Base-by-base conservation (phyloP, 139 green algal genomes). In the Raphidocelis subcapitata region DNA sequence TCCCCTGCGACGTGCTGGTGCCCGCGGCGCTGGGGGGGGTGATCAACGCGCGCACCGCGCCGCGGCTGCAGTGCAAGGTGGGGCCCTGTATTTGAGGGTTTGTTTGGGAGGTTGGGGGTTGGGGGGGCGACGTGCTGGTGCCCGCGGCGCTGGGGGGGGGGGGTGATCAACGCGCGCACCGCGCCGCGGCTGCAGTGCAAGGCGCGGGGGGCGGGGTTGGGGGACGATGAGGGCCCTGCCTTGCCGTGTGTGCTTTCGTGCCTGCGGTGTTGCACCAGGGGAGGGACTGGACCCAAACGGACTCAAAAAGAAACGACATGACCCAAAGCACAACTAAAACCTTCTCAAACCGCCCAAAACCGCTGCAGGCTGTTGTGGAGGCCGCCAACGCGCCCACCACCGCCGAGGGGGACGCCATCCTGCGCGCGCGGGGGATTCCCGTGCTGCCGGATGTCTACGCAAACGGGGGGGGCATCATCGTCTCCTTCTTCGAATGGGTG, bases 1-100 rank as follows among this genome's bases (percentile, higher is more conserved):
- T 88, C 18, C 83, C 82, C 0, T 98, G 93, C 77, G 92, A 98
- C 52, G 88, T 98, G 56, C 85, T 97, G 35, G 88, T 98, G n/a
- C 93, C 93, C 3, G 93, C 93, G 0, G 93, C 93, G 37, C 84
- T 96, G 26, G 90, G 88, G 0, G 87, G 86, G 14, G 90, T 96
- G 21, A 73, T 79, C 31, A 74, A 52, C n/a, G 41, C 41, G 32
- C 55, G 29, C 16, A 28, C 70, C 29, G 73, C 73, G 3, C 16
- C 65, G 41, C 37, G 23, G 65, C 47, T 94, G 60, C 36, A 86
- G 35, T 88, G 83, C 79, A 88, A 83, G 75, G 74, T 85, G 55
- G 1, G 65, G 26, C 20, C 14, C 20, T 15, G 59, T 37, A 20
- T 28, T 20, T 28, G 59, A 21, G 59, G 16, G 16, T 15, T 16